These are phyloP conservation scores for Pinus albicaulis DNA, from an alignment of 75 land plant genomes.

Conservation along the genomic window DNA sequence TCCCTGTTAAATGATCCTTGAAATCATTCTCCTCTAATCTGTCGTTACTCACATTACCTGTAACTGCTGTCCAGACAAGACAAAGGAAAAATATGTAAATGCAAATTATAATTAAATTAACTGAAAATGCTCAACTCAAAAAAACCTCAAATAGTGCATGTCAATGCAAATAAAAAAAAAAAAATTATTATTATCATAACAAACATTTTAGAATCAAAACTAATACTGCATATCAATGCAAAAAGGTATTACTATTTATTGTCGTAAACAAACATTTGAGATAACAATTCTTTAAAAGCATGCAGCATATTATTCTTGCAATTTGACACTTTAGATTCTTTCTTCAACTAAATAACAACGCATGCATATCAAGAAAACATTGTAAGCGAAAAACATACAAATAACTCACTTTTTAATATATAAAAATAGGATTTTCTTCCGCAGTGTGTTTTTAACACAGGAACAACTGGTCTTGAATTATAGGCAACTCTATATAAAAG, in stretches of 20 bases:
- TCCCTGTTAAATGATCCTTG: not conserved
- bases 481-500: too few relatives aligned
- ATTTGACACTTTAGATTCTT: not conserved
- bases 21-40: constrained; percentile 2
- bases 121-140: not conserved
- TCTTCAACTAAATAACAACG: not conserved
- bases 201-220: not conserved
- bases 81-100: not conserved
- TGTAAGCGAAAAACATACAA: too few relatives aligned
- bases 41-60: not conserved
- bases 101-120: not conserved
- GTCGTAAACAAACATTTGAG: not conserved
- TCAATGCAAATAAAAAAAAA: not conserved
- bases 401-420: too few relatives aligned
- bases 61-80: not conserved
- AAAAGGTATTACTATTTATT: not conserved
- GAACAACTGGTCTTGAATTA: too few relatives aligned
- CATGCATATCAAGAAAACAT: not conserved
- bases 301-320: too few relatives aligned
- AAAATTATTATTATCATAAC: not conserved
- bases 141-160: not conserved
- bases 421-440: too few relatives aligned
- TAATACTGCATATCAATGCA: not conserved
- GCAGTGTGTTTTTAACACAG: too few relatives aligned
- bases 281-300: too few relatives aligned